Conservation (phyloP, 495 filamentous ascomycete genomes). For the Hypoxylon intermedium region DNA sequence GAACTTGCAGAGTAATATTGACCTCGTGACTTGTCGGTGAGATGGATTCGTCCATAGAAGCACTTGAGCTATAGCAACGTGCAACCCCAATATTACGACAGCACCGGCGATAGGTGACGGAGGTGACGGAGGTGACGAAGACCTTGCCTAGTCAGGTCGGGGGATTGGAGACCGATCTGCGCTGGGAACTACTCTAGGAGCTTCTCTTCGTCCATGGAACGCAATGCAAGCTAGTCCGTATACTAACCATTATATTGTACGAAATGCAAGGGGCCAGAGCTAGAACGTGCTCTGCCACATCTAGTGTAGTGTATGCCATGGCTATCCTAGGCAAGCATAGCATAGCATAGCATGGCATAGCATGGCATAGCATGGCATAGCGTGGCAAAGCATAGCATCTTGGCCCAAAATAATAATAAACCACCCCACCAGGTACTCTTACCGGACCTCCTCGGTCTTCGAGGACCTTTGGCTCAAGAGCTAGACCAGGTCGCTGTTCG, state of each 20-base stretch:
- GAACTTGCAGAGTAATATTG: conserved; percentile 26
- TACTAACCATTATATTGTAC: conserved; percentile 2
- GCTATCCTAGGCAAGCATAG: conserved; percentile 12
- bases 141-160: conserved; percentile 27
- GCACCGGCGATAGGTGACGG: not conserved
- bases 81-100: conserved; percentile 1
- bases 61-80: not conserved
- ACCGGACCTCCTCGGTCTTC: conserved; percentile 27
- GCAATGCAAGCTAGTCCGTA: conserved; percentile 25
- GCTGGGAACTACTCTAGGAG: conserved; percentile 4
- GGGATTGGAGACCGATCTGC: conserved; percentile 34
- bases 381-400: no score
- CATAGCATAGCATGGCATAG: no score
- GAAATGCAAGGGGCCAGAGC: conserved; percentile 13
- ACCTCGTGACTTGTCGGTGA: conserved; percentile 35
- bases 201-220: conserved; percentile 17
- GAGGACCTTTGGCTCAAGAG: not conserved
- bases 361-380: no score
- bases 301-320: no score
- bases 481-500: conserved; percentile 28
- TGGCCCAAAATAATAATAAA: no score
- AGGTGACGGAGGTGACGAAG: not conserved
- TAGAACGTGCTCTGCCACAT: conserved; percentile 19
- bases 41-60: conserved; percentile 13
- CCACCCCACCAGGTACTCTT: conserved; percentile 26